Base-by-base conservation (phyloP, 305 asterid genomes). In the Solanum hybrid region DNA sequence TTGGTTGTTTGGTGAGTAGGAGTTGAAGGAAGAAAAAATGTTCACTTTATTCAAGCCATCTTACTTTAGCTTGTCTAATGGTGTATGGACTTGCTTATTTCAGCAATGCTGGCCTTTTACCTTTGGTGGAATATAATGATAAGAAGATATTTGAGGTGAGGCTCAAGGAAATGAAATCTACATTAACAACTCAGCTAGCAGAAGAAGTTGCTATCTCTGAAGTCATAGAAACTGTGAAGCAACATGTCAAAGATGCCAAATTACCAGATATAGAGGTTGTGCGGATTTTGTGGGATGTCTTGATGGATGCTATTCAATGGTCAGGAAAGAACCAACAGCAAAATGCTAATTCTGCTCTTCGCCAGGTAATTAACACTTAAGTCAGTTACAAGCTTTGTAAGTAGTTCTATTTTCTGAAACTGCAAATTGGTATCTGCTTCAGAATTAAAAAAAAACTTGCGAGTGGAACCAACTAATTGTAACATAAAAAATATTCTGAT, bases 241-340 rank as follows among this genome's bases (percentile, higher is more conserved):
- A 96, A 87, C 98, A 96, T 91, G 98, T 96, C 89, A 97, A 95
- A 94, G 99, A 95, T 90, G 98, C 99, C 85, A 95, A 94, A 89
- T 91, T 97, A 77, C 99, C 99, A 11, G 99, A 97, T 89, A 92
- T 93, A 89, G 99, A 96, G 90, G 97, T 95, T 88, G 97, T 97
- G 34, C 93, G 98, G 27, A 96, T 97, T 90, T 93, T 97, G 66
- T 97, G 99, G 99, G 99, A 97, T 93, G 96, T 96, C 42, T 91
- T 97, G 94, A 97, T 97, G 99, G 99, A 97, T 92, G 98, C 99
- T 60, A 98, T 97, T 85, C 99, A 96, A 86, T 96, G 99, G 99
- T 97, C 99, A 86, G 99, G 98, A 56, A 97, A 97, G 93, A 97
- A 97, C 91, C 99, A 97, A 90, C 99, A 97, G 91, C 99, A 97